Percentiles rank a stretch among this genome's conserved stretches.
phyloP scores from a whole-genome alignment of 2,329 filamentous ascomycete species.

The Calonectria crousiana region DNA sequence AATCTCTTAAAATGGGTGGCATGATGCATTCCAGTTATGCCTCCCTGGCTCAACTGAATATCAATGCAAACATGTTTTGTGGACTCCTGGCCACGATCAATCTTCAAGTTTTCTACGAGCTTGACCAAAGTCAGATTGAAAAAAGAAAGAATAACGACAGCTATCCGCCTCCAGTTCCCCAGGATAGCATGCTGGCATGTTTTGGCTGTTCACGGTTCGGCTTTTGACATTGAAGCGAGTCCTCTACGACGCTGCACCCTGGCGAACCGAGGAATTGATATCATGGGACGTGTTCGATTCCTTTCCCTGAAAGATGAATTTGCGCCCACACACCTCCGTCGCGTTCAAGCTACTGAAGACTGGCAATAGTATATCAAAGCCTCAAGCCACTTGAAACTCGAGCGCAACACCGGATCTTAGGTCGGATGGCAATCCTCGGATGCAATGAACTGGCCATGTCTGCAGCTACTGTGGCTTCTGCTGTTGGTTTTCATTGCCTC shows the following conservation, averaged over 20 bases:
- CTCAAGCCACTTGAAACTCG: not conserved
- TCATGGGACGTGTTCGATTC: not conserved
- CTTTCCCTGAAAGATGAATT: not conserved
- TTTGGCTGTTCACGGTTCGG: not conserved
- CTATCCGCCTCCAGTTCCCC: too few relatives aligned
- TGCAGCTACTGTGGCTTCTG: constrained; percentile 23
- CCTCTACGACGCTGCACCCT: not conserved
- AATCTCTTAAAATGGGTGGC: not conserved
- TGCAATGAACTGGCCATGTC: constrained; percentile 28
- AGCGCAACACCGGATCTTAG: not conserved
- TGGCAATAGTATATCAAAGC: not conserved
- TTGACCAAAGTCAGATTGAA: not conserved
- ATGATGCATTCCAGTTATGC: not conserved
- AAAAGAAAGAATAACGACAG: not conserved
- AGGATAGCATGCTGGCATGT: not conserved
- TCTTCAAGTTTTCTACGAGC: not conserved
- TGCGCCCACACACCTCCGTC: too few relatives aligned
- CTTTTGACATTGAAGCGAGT: not conserved
- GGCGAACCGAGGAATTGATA: not conserved
- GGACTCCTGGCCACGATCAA: not conserved
- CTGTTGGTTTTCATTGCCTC: constrained; percentile 21
- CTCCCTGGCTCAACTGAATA: not conserved
- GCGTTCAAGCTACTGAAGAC: not conserved
- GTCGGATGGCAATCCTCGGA: not conserved
- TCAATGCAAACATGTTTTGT: not conserved